These are phyloP conservation scores for Fusarium verrucosum DNA, from an alignment of 2,329 filamentous ascomycete species.

Conservation along the genomic window DNA sequence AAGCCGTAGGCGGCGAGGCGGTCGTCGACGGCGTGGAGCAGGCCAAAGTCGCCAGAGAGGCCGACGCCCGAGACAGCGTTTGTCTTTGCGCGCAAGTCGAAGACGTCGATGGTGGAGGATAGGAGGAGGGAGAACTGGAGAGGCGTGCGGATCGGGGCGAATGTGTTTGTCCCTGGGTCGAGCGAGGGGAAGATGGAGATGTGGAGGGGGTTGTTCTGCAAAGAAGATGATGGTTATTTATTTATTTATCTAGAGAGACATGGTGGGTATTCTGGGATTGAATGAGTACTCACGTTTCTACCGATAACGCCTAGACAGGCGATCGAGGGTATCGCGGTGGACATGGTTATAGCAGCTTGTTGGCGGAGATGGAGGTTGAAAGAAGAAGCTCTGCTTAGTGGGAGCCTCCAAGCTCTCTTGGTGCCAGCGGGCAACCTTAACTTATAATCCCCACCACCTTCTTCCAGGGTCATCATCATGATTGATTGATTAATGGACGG, in stretches of 20 bases:
- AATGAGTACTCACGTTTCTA: constrained; percentile 73
- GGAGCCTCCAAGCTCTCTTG: constrained; percentile 33
- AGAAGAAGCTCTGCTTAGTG: constrained; percentile 31
- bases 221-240: neutral
- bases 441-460: constrained; percentile 29
- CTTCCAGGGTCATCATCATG: constrained; percentile 23
- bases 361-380: constrained; percentile 29
- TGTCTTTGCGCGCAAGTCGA: constrained; percentile 82
- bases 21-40: constrained; percentile 94
- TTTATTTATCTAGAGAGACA: neutral
- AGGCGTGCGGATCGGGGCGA: constrained; percentile 70
- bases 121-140: constrained; percentile 93
- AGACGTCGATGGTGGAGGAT: constrained; percentile 91
- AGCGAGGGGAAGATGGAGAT: constrained; percentile 87
- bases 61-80: constrained; percentile 62
- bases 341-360: constrained; percentile 54
- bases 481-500: neutral
- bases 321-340: constrained; percentile 77
- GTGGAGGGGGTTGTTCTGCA: constrained; percentile 94
- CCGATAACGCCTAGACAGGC: constrained; percentile 95
- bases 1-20: constrained; percentile 93
- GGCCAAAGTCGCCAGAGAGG: constrained; percentile 84
- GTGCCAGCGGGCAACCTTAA: constrained; percentile 22
- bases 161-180: constrained; percentile 63
- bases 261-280: neutral